A percentile compares a stretch with the other conserved stretches of the same genome.
These are phyloP conservation scores for Astraeus odoratus DNA, from an alignment of 768 basidiomycete genomes.

Conservation along the genomic window DNA sequence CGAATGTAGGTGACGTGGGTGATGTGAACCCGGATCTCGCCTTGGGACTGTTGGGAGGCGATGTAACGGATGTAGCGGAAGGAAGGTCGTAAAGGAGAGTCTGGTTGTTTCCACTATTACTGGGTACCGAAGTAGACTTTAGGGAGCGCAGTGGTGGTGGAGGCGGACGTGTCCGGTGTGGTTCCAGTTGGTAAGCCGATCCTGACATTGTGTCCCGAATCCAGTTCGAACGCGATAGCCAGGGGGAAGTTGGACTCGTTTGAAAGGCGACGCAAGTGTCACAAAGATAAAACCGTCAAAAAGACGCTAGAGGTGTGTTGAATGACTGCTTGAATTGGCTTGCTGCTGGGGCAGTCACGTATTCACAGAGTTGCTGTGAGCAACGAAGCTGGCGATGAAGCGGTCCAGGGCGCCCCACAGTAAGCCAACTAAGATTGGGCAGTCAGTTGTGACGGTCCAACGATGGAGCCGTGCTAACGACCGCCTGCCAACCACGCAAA, in stretches of 20 bases:
- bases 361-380: not conserved
- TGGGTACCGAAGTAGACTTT: constrained; percentile 37
- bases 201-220: constrained; percentile 45
- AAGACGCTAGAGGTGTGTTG: constrained; percentile 12
- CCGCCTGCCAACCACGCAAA: constrained; percentile 17
- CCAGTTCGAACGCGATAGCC: constrained; percentile 26
- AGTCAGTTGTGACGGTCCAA: constrained; percentile 12
- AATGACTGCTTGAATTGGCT: constrained; percentile 1
- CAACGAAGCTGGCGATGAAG: not conserved
- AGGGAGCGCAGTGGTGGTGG: constrained; percentile 54
- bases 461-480: constrained; percentile 22
- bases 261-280: not conserved
- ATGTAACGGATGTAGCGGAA: constrained; percentile 42
- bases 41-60: constrained; percentile 52
- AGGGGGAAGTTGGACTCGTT: constrained; percentile 1
- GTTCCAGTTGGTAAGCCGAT: constrained; percentile 58
- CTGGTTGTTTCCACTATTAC: constrained; percentile 40
- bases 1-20: constrained; percentile 53
- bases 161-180: constrained; percentile 50
- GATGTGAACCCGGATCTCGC: constrained; percentile 37
- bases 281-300: not conserved
- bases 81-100: constrained; percentile 76
- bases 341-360: not conserved
- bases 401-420: not conserved
- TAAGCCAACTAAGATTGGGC: constrained; percentile 3